Evolutionary conservation across 164 flowering plant species (phyloP).

Genomic region (Umbilicus rupestris): DNA sequence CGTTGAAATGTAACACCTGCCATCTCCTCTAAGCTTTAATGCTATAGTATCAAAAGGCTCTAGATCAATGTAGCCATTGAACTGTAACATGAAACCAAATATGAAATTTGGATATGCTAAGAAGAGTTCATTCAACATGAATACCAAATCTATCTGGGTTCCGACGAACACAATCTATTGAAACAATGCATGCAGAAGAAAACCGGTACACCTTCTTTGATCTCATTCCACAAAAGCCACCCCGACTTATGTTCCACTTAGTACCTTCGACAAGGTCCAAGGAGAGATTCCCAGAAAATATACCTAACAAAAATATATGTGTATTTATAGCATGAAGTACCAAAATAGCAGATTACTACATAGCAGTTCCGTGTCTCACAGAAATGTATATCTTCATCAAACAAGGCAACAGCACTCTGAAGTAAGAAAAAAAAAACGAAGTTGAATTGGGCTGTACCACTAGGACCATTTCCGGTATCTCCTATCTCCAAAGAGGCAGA

Average conservation of each 20-base stretch:
- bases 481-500: conserved; percentile 84
- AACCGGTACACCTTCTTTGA: conserved; percentile 60
- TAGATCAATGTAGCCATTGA: conserved; percentile 88
- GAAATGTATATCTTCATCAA: background rate
- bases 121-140: background rate
- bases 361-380: background rate
- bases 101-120: background rate
- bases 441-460: conserved; percentile 25
- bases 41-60: conserved; percentile 87
- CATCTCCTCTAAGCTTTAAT: conserved; percentile 85
- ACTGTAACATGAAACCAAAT: conserved; percentile 35
- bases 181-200: background rate
- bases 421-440: background rate
- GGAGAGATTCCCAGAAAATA: conserved; percentile 91
- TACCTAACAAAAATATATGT: conserved; percentile 30
- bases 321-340: background rate
- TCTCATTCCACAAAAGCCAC: conserved; percentile 98
- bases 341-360: background rate
- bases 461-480: conserved; percentile 44
- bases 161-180: background rate
- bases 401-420: background rate
- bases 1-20: conserved; percentile 92
- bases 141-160: background rate
- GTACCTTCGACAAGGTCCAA: conserved; percentile 57
- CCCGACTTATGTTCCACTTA: conserved; percentile 63